Percentiles rank a stretch among this genome's conserved stretches.
Evolutionary conservation across 192 early-diverging fungal species (phyloP).

Genomic region (Podila minutissima): DNA sequence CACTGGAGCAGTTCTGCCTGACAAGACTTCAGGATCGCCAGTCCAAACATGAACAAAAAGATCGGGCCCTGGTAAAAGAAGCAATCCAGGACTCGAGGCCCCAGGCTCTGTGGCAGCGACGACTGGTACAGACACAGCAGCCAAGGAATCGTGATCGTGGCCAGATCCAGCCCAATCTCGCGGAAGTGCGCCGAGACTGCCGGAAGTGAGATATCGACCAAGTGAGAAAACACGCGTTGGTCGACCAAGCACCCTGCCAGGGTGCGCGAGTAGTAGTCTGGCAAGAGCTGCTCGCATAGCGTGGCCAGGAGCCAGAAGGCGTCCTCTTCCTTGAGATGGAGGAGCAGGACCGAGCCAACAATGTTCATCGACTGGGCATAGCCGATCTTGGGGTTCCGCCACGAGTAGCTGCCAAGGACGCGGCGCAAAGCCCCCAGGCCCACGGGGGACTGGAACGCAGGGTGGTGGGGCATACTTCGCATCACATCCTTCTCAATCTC

Average conservation of each 20-base stretch:
- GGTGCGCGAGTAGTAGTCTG: slow-evolving; percentile 41
- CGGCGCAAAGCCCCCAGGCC: slow-evolving; percentile 36
- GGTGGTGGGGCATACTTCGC: slow-evolving; percentile 46
- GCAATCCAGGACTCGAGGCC: slow-evolving; percentile 35
- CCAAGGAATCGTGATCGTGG: slow-evolving; percentile 46
- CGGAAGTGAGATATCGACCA: slow-evolving; percentile 23
- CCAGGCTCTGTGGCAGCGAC: slow-evolving; percentile 5
- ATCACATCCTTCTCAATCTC: slow-evolving; percentile 48
- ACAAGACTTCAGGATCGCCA: slow-evolving; percentile 47
- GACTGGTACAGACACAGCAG: slow-evolving; percentile 42
- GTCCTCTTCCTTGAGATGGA: slow-evolving; percentile 48
- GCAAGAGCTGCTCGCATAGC: slow-evolving; percentile 38
- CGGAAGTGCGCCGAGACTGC: slow-evolving; percentile 16
- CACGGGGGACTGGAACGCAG: slow-evolving; percentile 31
- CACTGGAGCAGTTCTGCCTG: slow-evolving; percentile 17
- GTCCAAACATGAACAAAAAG: slow-evolving; percentile 37
- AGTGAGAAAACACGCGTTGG: slow-evolving; percentile 37
- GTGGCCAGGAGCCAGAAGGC: slow-evolving; percentile 41
- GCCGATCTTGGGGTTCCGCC: slow-evolving; percentile 31
- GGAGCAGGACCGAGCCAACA: slow-evolving; percentile 23
- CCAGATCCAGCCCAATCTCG: slow-evolving; percentile 31
- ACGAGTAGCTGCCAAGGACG: slow-evolving; percentile 27
- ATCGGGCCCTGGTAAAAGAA: slow-evolving; percentile 26
- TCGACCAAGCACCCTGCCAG: slow-evolving; percentile 31
- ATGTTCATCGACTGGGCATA: slow-evolving; percentile 54